Base-by-base conservation (phyloP, 2,329 filamentous ascomycete genomes). In the Geosmithia putterillii region DNA sequence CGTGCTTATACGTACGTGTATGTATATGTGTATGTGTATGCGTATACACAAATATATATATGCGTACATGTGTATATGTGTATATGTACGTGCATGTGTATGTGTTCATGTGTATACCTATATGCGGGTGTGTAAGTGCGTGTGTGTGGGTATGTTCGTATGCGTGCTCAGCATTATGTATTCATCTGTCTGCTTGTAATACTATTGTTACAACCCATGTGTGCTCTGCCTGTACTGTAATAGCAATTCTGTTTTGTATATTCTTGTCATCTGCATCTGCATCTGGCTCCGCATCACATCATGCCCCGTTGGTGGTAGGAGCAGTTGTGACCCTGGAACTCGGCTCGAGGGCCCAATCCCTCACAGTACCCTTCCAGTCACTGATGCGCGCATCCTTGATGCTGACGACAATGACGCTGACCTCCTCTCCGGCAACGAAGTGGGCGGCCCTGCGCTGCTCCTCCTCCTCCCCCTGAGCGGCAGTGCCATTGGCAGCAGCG, bases 301-400 rank as follows among this genome's bases (percentile, higher is more conserved):
- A n/a, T n/a, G 28, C 10, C 10, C 28, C 28, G 28, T 32, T 32
- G 28, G 28, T 7, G 10, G 10, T 14, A 12, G 28, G 10, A 12
- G 28, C 10, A 12, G 28, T 32, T 3, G 28, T 12, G 28, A 14
- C 15, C 28, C 28, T n/a, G n/a, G n/a, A n/a, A n/a, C n/a, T 57
- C n/a, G 64, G 57, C 3, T 62, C 60, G 46, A 76, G 55, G 1
- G 71, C 71, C 66, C 69, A 96, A 58, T 96, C 90, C 53, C 83
- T 78, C 4, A 96, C 87, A 14, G 80, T 78, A n/a, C 92, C 90
- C 67, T 95, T 95, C 84, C 85, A 95, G 60, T 95, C 92, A 50
- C 85, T 88, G 54, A 94, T 94, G 54, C 88, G 75, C 41, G 92
- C 88, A 57, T 89, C 86, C 53, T 74, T 76, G 52, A 96, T 86